Base-by-base conservation (phyloP, 2,329 filamentous ascomycete genomes). In the Neospermospora avenae region DNA sequence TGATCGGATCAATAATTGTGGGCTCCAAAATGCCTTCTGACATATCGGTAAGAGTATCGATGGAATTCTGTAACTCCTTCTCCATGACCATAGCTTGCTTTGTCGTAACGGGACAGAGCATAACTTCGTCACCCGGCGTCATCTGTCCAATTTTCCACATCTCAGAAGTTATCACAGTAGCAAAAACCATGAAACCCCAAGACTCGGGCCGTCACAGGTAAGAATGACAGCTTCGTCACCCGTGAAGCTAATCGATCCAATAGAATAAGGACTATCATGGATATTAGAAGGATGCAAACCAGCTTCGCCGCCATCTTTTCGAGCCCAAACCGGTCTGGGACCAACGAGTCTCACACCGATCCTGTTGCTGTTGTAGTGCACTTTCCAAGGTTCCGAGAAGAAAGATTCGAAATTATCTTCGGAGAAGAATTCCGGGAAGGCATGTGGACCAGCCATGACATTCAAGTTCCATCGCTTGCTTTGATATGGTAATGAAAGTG, bases 101-200 rank as follows among this genome's bases (percentile, higher is more conserved):
- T 1, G 28, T 31, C 11, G 54, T 56, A 10, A 56, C 37, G 34
- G 54, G 54, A 25, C 42, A 56, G 20, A 56, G 54, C 20, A 48
- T 46, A 4, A 56, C 35, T 20, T 48, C 42, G 6, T 56, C 54
- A 20, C 54, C 54, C 4, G 54, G 54, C 10, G 44, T 48, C 54
- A 56, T 56, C 45, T 56, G 54, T 25, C 54, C 54, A 16, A 56
- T 39, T 24, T 56, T 56, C 54, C 42, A 56, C 54, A 56, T 56
- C 24, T 56, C 54, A 8, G 54, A 34, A 4, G 42, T 46, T 7
- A 56, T 18, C 1, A 56, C 45, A 10, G 54, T 56, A 10, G 54
- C 54, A 24, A 56, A 56, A 16, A 56, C 54, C 6, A 56, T 46
- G 45, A 56, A 56, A 3, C 54, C 54, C 54, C 54, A 3, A 56